phyloP scores from a whole-genome alignment of 2,329 filamentous ascomycete species.

The Endoconidiophora polonica region DNA sequence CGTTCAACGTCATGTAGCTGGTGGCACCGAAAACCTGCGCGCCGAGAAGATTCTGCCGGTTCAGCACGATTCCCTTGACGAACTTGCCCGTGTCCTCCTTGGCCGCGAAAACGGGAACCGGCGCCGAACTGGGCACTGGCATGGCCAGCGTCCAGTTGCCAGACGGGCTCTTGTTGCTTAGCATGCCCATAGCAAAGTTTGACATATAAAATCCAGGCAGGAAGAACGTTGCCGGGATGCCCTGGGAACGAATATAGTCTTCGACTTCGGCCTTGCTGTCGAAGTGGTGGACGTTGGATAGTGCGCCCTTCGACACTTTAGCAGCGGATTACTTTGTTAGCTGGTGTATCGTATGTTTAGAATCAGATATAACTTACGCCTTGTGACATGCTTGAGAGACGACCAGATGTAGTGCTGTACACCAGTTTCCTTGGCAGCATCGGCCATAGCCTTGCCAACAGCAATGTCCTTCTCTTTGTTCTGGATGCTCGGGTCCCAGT shows the following conservation, averaged over 20 bases:
- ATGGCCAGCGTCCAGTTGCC: slow-evolving; percentile 18
- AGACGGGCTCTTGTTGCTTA: slow-evolving; percentile 18
- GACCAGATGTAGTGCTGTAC: slow-evolving; percentile 31
- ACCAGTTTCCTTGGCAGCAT: slow-evolving; percentile 27
- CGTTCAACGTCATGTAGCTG: slow-evolving; percentile 21
- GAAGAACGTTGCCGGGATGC: slow-evolving; percentile 34
- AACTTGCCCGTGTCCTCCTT: slow-evolving; percentile 26
- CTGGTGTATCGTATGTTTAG: not conserved
- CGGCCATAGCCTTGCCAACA: slow-evolving; percentile 30
- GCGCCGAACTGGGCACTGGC: slow-evolving; percentile 19
- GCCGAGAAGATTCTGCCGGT: slow-evolving; percentile 17
- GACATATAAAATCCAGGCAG: slow-evolving; percentile 38
- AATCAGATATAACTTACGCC: slow-evolving; percentile 15
- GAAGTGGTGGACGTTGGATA: slow-evolving; percentile 30
- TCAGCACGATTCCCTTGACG: slow-evolving; percentile 18
- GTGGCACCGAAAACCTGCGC: slow-evolving; percentile 23
- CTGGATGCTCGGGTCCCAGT: slow-evolving; percentile 9
- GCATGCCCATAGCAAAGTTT: slow-evolving; percentile 22
- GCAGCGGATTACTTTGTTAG: not conserved
- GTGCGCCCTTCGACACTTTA: slow-evolving; percentile 21
- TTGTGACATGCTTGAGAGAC: slow-evolving; percentile 24
- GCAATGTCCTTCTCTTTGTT: slow-evolving; percentile 25
- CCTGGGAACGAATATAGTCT: slow-evolving; percentile 34
- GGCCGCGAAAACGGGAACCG: slow-evolving; percentile 24
- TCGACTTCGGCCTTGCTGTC: slow-evolving; percentile 41